Percentiles rank a stretch among this genome's conserved stretches.
Evolutionary conservation across 495 filamentous ascomycete genomes (phyloP).

Genomic region (Lepraria neglecta): DNA sequence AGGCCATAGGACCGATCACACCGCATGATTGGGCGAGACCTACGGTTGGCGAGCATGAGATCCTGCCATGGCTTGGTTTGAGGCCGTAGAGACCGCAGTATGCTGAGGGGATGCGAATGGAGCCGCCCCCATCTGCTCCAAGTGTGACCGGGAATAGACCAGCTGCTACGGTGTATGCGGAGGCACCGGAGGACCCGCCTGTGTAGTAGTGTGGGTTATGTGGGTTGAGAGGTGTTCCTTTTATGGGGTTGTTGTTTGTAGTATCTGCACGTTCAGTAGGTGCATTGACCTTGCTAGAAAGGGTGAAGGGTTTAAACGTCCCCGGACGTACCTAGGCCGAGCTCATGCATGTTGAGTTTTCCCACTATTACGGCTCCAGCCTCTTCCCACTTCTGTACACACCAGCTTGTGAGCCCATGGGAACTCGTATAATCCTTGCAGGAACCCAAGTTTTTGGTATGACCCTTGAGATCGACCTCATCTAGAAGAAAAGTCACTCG

Average conservation of each 20-base stretch:
- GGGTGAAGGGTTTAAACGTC: neutral
- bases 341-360: constrained; percentile 88
- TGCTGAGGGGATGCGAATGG: constrained; percentile 70
- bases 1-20: constrained; percentile 70
- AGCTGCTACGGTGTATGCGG: constrained; percentile 66
- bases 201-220: constrained; percentile 75
- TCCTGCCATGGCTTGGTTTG: constrained; percentile 74
- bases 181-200: constrained; percentile 83
- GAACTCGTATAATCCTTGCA: constrained; percentile 48
- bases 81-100: constrained; percentile 87
- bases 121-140: constrained; percentile 83
- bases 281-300: neutral
- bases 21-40: constrained; percentile 57
- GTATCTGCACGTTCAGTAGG: constrained; percentile 48
- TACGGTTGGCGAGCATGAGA: constrained; percentile 55
- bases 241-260: constrained; percentile 74
- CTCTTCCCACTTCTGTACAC: constrained; percentile 65
- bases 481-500: constrained; percentile 37
- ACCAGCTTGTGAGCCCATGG: constrained; percentile 60
- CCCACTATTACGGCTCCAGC: constrained; percentile 77
- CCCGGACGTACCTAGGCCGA: constrained; percentile 56
- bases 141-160: constrained; percentile 77
- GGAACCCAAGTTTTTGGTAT: constrained; percentile 58
- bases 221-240: constrained; percentile 79
- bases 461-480: constrained; percentile 71